Base-by-base conservation (phyloP, 1,284 basidiomycete genomes). In the Tetrapyrgos nigripes region DNA sequence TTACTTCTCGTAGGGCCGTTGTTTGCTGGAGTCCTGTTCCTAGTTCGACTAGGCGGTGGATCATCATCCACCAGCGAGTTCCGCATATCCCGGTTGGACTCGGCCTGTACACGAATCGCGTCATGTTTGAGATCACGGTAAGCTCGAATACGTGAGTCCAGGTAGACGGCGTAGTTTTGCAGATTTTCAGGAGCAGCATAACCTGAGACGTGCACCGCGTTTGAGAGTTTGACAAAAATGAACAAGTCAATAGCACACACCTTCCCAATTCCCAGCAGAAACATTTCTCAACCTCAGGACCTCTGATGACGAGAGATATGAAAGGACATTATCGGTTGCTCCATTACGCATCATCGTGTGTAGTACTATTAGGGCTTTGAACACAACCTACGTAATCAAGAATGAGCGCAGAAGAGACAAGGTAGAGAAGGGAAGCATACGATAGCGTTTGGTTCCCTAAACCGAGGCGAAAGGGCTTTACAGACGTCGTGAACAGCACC, bases 281-380 rank as follows among this genome's bases (percentile, higher is more conserved):
- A 97, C 89, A 68, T 93, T 93, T 58, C 86, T 83, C 52, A 98
- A 79, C 56, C 88, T 86, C 45, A 98, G 78, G 14, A 92, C 81
- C 66, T 97, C 93, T 3, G 86, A 83, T 31, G 88, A 84, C 4
- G 93, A 89, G 19, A 98, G 83, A 70, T 94, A 91, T 11, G 85
- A 81, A 31, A 98, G 85, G 6, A 98, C 87, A 66, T 94, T 92
- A 77, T 98, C 95, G 14, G 96, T 96, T 13, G 93, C 85, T 17
- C 96, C 96, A 61, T 94, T 94, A 28, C 96, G 88, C 70, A 99
- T 93, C 89, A 99, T 93, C 29, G 91, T 95, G 73, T 99, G 97
- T 21, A 98, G 79, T 5, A 97, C 93, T 68, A 99, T 89, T 66
- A 99, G 82, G 0, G 96, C 93, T 71, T 99, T 99, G 88, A 98